Base-by-base conservation (phyloP, 2,329 filamentous ascomycete genomes). In the Metarhizium rileyi region DNA sequence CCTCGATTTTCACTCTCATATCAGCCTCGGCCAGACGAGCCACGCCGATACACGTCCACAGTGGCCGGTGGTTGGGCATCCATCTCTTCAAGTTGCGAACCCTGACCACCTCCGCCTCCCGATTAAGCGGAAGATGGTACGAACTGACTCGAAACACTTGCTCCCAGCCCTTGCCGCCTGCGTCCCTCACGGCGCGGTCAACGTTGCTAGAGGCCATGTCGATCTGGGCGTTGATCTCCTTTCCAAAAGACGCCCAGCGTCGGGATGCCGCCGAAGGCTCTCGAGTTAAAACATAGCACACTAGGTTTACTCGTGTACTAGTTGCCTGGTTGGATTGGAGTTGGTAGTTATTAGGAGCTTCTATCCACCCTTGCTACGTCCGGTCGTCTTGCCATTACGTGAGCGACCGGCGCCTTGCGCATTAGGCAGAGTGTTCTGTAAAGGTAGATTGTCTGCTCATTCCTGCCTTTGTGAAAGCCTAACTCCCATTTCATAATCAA, bases 1-100 rank as follows among this genome's bases (percentile, higher is more conserved):
- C 77, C 60, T 83, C 78, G 60, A 83, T 76, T 63, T 83, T 78
- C 3, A 83, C 69, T 22, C 66, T 60, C 78, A 83, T 83, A 28
- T 67, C 69, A 26, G 70, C 67, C 50, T 67, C 60, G 0, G 65
- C 77, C 6, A 83, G 58, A 30, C 63, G 56, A 1, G 63, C 55
- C 1, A 82, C 77, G 0, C 73, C 77, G 14, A 82, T 63, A 50
- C 63, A 67, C 0, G 77, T 82, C 74, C 74, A 78, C 1, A 77
- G 64, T 0, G 77, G 77, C 51, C 70, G 57, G 55, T 81, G 75
- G 28, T 73, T 57, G 0, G 76, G 76, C 63, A 76, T 72, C 61
- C 70, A 78, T 53, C 71, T 71, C 50, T 63, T 63, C 41, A 80
- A 68, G 45, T 75, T 72, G 33, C 68, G 51, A 2, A 72, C 64